A percentile compares a stretch with the other conserved stretches of the same genome.
Conservation (phyloP, 2,329 filamentous ascomycete genomes). For the Monosporascus sp. region DNA sequence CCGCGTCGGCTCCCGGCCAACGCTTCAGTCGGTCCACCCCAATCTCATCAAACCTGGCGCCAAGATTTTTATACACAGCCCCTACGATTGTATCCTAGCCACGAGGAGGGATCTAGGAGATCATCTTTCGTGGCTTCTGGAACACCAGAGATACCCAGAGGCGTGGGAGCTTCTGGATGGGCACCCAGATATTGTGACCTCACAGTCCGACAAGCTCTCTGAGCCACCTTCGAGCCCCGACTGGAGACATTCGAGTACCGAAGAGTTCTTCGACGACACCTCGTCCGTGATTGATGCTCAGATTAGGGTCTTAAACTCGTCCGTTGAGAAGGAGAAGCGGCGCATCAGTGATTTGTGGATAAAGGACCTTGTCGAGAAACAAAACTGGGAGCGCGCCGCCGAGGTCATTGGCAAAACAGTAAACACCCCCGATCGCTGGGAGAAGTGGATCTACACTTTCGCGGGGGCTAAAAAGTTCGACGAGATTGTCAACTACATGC, state of each 20-base stretch:
- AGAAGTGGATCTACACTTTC: slow-evolving; percentile 93
- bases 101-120: slow-evolving; percentile 83
- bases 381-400: slow-evolving; percentile 74
- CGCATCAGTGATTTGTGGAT: slow-evolving; percentile 92
- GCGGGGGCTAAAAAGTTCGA: slow-evolving; percentile 81
- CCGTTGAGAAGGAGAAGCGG: slow-evolving; percentile 79
- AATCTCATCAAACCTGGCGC: slow-evolving; percentile 50
- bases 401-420: slow-evolving; percentile 79
- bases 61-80: slow-evolving; percentile 90
- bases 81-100: slow-evolving; percentile 92
- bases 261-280: slow-evolving; percentile 71
- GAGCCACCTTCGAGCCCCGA: slow-evolving; percentile 39
- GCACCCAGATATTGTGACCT: slow-evolving; percentile 67
- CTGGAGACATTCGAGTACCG: slow-evolving; percentile 34
- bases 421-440: slow-evolving; percentile 75
- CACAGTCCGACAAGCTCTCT: slow-evolving; percentile 32
- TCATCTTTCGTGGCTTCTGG: slow-evolving; percentile 79
- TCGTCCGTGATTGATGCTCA: slow-evolving; percentile 59
- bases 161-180: slow-evolving; percentile 88
- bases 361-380: slow-evolving; percentile 69
- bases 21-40: slow-evolving; percentile 40
- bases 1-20: slow-evolving; percentile 19
- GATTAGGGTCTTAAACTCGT: slow-evolving; percentile 53
- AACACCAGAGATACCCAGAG: slow-evolving; percentile 73
- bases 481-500: slow-evolving; percentile 82